Evolutionary conservation across 2,329 filamentous ascomycete species (phyloP), one percentile per base, ranked within the genome.

Genomic region (Aspergillus fischeri): DNA sequence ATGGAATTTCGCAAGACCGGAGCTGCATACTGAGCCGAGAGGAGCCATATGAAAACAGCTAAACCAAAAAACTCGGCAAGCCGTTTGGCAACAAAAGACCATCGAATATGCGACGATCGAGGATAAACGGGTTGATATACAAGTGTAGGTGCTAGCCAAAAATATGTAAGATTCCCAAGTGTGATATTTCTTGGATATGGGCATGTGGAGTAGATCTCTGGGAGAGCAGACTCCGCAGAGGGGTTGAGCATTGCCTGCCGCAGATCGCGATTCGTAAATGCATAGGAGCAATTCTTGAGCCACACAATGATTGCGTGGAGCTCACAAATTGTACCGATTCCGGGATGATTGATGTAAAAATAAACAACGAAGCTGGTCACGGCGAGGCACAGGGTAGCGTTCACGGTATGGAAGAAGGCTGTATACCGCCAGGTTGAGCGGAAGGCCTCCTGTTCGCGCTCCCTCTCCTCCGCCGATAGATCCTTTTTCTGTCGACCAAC

Each of bases 91-190:
- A 97, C 91, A 70, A 96, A 99, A 3, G 84, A 73, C 92, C 92
- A 97, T 60, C 94, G 84, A 65, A 97, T 90, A 56, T 82, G 84
- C 8, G 85, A 79, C 5, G 90, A 92, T 47, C 92, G 89, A 21
- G 94, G 94, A 73, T 99, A 99, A 14, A 94, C 91, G 1, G 94
- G 94, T 77, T 99, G 94, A 73, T 99, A 99, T 48, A 97, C 89
- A 53, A 99, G 82, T 0, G 94, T 99, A 0, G 94, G 94, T 0
- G 93, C 94, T 87, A 92, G 93, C 93, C 94, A 97, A 74, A 99
- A 99, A 77, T 97, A 99, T 57, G 85, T 85, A 27, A 99, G 79
- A 71, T 97, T 99, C 52, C 81, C 77, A 64, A 97, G 82, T 3
- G 92, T 96, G 73, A 99, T 90, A 73, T 97, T 99, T 50, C 84